Base-by-base conservation (phyloP, 1,139 yeast genomes). In the Taphrina confusa region DNA sequence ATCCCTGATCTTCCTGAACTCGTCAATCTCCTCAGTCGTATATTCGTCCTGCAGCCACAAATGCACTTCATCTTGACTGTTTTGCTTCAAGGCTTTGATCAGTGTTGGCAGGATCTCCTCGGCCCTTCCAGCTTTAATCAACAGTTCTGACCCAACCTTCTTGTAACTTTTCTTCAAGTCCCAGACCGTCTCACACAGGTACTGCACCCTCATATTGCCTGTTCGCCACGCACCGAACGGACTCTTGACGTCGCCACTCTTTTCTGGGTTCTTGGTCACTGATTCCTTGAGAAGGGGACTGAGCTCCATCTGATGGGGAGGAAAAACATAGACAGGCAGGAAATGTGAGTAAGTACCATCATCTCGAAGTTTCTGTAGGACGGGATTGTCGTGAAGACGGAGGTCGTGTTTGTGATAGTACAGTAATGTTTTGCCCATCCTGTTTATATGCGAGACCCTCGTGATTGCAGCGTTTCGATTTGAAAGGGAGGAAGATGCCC, bases 331-430 rank as follows among this genome's bases (percentile, higher is more conserved):
- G n/a, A 54, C 37, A 6, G 58, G 58, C 34, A 54, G 27, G 45
- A 54, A 54, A 23, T 33, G 42, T 5, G 30, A 25, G 20, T 44
- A 54, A 3, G 18, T 16, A 12, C 58, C 58, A 11, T 47, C 39
- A 16, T 44, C 23, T 28, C 33, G 31, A 12, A 54, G 36, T 44
- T 44, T 22, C 34, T 42, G 50, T 18, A 54, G 37, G 14, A 54
- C 49, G 27, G 58, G 58, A 25, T 54, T 54, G 44, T 54, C 58
- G 23, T 54, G 58, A 5, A 54, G 45, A 25, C 58, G 42, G n/a
- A 54, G 44, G 18, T 54, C 58, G 27, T 54, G 58, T 27, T 46
- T 33, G 51, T 54, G 58, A 14, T 42, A 34, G 44, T 54, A 54
- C 30, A 54, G 27, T 18, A 54, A 28, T 4, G 58, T 54, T 27